Percentiles rank a stretch among this genome's conserved stretches.
Evolutionary conservation across 495 filamentous ascomycete species (phyloP).

Genomic region (Ascodesmis nigricans): DNA sequence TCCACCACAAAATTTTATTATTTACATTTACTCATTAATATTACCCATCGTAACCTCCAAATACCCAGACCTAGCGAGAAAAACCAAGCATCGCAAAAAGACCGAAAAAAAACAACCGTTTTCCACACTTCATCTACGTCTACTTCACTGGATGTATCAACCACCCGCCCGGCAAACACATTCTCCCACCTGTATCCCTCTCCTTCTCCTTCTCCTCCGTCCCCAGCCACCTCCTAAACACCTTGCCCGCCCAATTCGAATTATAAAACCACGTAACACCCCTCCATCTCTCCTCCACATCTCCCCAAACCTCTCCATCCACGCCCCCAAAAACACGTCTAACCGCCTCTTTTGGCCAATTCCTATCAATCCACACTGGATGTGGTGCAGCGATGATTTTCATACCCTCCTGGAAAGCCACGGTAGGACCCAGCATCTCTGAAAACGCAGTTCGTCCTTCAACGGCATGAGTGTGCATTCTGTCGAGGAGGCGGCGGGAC

Average conservation of each 20-base stretch:
- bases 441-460: conserved; percentile 78
- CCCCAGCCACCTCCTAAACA: conserved; percentile 78
- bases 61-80: too few relatives aligned
- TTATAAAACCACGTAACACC: conserved; percentile 93
- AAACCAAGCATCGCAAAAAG: too few relatives aligned
- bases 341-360: conserved; percentile 67
- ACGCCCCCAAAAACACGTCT: conserved; percentile 46
- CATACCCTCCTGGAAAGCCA: conserved; percentile 76
- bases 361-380: conserved; percentile 71
- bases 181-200: conserved; percentile 49
- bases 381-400: conserved; percentile 91
- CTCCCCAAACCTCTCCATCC: conserved; percentile 14
- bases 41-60: too few relatives aligned
- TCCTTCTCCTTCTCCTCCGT: conserved; percentile 66
- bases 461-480: conserved; percentile 77
- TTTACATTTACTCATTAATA: too few relatives aligned
- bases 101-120: too few relatives aligned
- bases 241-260: conserved; percentile 55
- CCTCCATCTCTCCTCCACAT: conserved; percentile 63
- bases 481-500: conserved; percentile 53
- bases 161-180: conserved; percentile 74
- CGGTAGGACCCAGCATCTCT: conserved; percentile 84
- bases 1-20: too few relatives aligned
- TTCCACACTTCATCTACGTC: neutral
- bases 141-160: conserved; percentile 84